A percentile compares a stretch with the other conserved stretches of the same genome.
Conservation (phyloP, 1,284 basidiomycete species). For the Pseudozyma pruni region DNA sequence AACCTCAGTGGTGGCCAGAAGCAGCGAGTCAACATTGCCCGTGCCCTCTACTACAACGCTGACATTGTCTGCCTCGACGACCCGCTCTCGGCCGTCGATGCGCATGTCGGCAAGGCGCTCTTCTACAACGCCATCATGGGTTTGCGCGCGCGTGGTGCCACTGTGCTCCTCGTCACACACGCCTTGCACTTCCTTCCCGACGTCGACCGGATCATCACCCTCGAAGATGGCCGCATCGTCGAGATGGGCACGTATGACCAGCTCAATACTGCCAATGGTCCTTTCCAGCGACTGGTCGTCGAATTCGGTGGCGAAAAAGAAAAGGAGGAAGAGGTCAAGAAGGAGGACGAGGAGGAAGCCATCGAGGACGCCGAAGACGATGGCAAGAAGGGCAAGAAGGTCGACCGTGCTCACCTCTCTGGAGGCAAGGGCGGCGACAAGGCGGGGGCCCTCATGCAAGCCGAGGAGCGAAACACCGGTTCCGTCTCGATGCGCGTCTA, state of each 20-base stretch:
- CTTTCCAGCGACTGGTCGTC: constrained; percentile 72
- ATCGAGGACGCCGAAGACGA: constrained; percentile 33
- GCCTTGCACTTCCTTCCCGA: constrained; percentile 73
- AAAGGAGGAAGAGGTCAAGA: constrained; percentile 52
- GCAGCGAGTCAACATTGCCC: constrained; percentile 78
- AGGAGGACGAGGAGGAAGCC: constrained; percentile 51
- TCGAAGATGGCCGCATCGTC: constrained; percentile 77
- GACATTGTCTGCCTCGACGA: constrained; percentile 78
- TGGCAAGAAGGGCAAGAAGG: constrained; percentile 39
- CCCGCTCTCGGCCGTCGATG: constrained; percentile 75
- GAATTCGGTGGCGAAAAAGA: constrained; percentile 68
- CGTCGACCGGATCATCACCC: constrained; percentile 75
- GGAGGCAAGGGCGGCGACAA: constrained; percentile 42
- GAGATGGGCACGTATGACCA: constrained; percentile 76
- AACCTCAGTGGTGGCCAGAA: constrained; percentile 74
- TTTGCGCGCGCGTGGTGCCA: constrained; percentile 49
- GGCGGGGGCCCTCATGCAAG: constrained; percentile 53
- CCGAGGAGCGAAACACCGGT: constrained; percentile 66
- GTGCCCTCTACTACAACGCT: constrained; percentile 78
- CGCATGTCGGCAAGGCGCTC: constrained; percentile 67
- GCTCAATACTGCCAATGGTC: constrained; percentile 72
- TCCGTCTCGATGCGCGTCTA: constrained; percentile 73
- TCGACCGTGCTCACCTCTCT: constrained; percentile 29
- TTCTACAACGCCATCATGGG: constrained; percentile 65
- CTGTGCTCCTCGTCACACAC: constrained; percentile 68